phyloP scores from a whole-genome alignment of 768 basidiomycete genomes.

The Russula earlei region DNA sequence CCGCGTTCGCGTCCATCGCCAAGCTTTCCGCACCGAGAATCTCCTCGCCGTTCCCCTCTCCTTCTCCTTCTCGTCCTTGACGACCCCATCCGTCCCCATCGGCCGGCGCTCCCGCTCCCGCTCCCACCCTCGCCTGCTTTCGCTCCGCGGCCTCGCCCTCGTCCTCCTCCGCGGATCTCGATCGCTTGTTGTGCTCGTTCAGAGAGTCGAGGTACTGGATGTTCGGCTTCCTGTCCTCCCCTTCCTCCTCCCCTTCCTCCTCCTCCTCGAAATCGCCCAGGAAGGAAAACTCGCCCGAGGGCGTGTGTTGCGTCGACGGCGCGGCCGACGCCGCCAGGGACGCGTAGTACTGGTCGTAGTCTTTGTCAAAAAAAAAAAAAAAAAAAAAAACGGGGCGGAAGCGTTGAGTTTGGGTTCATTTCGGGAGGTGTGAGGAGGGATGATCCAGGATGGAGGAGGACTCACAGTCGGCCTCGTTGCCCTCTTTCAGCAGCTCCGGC shows the following conservation, averaged over 20 bases:
- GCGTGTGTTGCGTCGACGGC: conserved; percentile 53
- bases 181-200: conserved; percentile 67
- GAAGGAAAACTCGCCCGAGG: conserved; percentile 37
- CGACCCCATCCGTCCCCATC: conserved; percentile 2
- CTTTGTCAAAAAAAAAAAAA: no score
- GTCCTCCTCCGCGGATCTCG: conserved; percentile 51
- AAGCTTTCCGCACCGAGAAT: conserved; percentile 4
- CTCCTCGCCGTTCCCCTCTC: conserved; percentile 26
- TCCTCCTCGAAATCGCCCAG: conserved; percentile 53
- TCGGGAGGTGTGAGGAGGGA: no score
- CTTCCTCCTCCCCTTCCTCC: no score
- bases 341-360: conserved; percentile 79
- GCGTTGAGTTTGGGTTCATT: no score
- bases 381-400: no score
- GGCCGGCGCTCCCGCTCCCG: no score
- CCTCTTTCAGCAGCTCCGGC: conserved; percentile 35
- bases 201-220: conserved; percentile 59
- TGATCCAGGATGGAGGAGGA: conserved; percentile 3
- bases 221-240: conserved; percentile 57
- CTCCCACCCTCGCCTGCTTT: conserved; percentile 16
- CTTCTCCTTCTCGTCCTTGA: no score
- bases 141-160: conserved; percentile 20
- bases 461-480: conserved; percentile 61
- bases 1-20: conserved; percentile 6
- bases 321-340: conserved; percentile 56